Evolutionary conservation across 139 green algal species (phyloP).

Genomic region (Chlorella ohadii): DNA sequence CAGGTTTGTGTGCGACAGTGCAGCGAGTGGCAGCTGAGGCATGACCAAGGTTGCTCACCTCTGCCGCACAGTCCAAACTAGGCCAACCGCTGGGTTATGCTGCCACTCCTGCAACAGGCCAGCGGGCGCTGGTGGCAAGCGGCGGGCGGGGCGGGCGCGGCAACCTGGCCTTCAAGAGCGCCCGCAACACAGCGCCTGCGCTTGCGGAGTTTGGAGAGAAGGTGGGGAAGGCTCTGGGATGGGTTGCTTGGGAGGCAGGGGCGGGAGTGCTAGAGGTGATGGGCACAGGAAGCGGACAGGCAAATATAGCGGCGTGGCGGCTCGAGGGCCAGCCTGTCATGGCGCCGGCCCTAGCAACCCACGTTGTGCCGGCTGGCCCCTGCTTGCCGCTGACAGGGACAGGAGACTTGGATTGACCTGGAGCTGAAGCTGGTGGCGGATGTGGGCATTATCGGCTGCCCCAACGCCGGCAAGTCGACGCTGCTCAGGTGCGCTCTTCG

Average conservation of each 20-base stretch:
- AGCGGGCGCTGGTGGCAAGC: conserved; percentile 79
- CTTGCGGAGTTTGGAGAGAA: conserved; percentile 75
- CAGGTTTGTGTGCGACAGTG: no score
- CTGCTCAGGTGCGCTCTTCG: conserved; percentile 67
- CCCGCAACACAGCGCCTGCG: conserved; percentile 79
- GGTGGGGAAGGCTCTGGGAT: neutral
- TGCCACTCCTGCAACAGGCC: neutral
- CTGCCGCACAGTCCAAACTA: no score
- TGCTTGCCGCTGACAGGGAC: neutral
- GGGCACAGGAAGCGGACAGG: no score
- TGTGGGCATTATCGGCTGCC: conserved; percentile 94
- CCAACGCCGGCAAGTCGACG: conserved; percentile 95
- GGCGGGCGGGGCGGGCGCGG: conserved; percentile 92
- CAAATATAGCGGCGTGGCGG: no score
- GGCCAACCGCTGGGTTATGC: no score
- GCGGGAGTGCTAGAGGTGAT: no score
- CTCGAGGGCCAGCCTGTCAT: no score
- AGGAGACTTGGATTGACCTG: conserved; percentile 86
- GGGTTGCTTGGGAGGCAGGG: no score
- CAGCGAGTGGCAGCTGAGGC: no score
- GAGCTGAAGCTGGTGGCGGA: conserved; percentile 95
- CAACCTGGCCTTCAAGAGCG: conserved; percentile 94
- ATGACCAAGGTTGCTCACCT: no score
- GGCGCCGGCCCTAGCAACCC: no score
- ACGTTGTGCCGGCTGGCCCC: no score